Base-by-base conservation (phyloP, 352 stramenopile species). In the Hyaloperonospora brassicae region DNA sequence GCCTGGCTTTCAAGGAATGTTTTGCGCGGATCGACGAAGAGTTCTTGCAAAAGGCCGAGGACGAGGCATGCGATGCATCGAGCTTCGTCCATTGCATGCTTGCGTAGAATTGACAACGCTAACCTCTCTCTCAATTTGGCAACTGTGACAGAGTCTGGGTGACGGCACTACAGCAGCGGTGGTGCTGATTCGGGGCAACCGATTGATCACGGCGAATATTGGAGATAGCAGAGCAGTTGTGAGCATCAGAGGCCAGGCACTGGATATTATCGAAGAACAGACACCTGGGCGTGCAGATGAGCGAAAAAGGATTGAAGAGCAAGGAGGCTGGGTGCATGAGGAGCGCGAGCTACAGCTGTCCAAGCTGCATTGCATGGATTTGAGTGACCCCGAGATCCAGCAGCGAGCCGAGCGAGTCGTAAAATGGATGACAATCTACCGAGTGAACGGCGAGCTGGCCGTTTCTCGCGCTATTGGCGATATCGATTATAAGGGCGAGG, bases 391-490 rank as follows among this genome's bases (percentile, higher is more conserved):
- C 14, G 68, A 84, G 50, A 93, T 95, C 52, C 70, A 93, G 49
- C 74, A 91, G 53, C 83, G 81, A 23, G 84, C 84, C 0, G 73
- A 85, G 22, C 76, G 82, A 11, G 82, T 94, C 8, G 81, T 94
- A 35, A 80, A 86, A 50, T 90, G 82, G 79, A 78, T 94, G 22
- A 86, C 79, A 34, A 88, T 94, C 30, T 89, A 89, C 51, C 74
- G 84, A 39, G 84, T 97, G 11, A 95, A 97, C 53, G 87, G 88
- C 44, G 92, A 97, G 50, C 72, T 97, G n/a, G 90, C 92, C 13
- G 84, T 97, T 8, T 96, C 87, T 34, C 79, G 89, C 14, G 86
- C 89, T 9, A 95, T 97, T 58, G 89, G 89, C 25, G 89, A 97
- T 59, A 88, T 95, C 55, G 82, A 93, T 44, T 97, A 97, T 62